Evolutionary conservation across 352 stramenopile species (phyloP), one percentile per base, ranked within the genome.

Genomic region (Globisporangium recalcitrans): DNA sequence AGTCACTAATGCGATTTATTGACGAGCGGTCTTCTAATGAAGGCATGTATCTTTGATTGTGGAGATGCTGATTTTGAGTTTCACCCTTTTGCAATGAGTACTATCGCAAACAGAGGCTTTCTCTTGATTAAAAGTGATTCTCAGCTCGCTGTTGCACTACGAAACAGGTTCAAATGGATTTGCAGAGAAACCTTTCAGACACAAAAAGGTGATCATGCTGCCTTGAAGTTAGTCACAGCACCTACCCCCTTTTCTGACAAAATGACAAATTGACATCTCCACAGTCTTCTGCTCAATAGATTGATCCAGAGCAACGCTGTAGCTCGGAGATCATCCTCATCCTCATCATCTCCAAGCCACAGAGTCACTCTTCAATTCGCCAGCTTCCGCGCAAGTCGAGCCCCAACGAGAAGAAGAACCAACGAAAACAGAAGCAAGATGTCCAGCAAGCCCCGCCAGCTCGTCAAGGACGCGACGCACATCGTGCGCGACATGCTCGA

Each of bases 401-500:
- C 24, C 10, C 46, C 24, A 19, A 31, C 9, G 34, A 11, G 22
- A 57, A 57, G 51, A 40, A 21, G 11, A n/a, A 54, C 13, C 1
- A 40, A 19, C 29, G 26, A 6, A 19, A 27, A 14, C 14, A 55
- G 27, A 7, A 55, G 49, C 16, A 21, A 5, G 5, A 49, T 49
- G 42, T 16, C 42, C 27, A 56, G 19, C 51, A 64, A 64, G 9
- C 59, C 59, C 14, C 59, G 59, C 34, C 82, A 91, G 53, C 73
- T 91, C 58, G 76, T 91, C 16, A 67, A 57, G 9, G 68, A 85
- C 60, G 68, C 68, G n/a, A 52, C 65, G 52, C 40, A 49, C 40
- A 82, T 91, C 56, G 86, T 95, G 49, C 72, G 73, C 48, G 80
- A 90, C 64, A 93, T 95, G 84, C 69, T 95, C 57, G 77, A 90